phyloP scores from a whole-genome alignment of 805 yeast species.

The Nakazawaea wyomingensis region DNA sequence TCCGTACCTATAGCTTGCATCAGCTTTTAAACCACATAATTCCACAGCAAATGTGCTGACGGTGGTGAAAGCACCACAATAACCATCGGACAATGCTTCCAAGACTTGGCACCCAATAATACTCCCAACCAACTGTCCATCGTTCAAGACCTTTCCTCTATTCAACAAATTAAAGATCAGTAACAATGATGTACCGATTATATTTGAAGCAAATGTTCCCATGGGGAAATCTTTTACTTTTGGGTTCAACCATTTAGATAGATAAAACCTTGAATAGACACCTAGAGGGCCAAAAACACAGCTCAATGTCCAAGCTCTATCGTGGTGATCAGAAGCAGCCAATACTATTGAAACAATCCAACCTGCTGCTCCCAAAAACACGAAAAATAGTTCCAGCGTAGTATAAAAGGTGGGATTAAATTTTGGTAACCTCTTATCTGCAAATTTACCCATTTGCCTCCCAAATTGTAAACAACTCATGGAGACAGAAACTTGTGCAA shows the following conservation, averaged over 20 bases:
- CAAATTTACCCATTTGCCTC: constrained; percentile 33
- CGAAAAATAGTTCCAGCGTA: constrained; percentile 22
- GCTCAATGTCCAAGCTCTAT: constrained; percentile 64
- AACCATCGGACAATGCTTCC: constrained; percentile 55
- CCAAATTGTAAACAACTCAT: constrained; percentile 58
- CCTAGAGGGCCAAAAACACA: constrained; percentile 71
- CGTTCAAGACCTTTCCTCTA: constrained; percentile 33
- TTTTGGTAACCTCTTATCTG: constrained; percentile 19
- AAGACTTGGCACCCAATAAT: constrained; percentile 44
- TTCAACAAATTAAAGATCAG: constrained; percentile 37
- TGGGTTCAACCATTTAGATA: constrained; percentile 47
- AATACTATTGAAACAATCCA: constrained; percentile 35
- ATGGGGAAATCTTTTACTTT: constrained; percentile 41
- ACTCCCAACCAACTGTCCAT: constrained; percentile 25
- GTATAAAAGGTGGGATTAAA: not conserved
- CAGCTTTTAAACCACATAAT: constrained; percentile 32
- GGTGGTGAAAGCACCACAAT: constrained; percentile 68
- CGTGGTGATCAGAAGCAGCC: constrained; percentile 22
- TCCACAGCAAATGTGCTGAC: constrained; percentile 77
- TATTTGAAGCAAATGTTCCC: constrained; percentile 41
- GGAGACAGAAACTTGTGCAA: constrained; percentile 59
- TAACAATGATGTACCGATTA: constrained; percentile 37
- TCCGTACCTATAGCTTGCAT: constrained; percentile 12
- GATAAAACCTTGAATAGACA: constrained; percentile 49
- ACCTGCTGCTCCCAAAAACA: constrained; percentile 17